phyloP scores from a whole-genome alignment of 345 rosid genomes.

The Dipteronia dyeriana region DNA sequence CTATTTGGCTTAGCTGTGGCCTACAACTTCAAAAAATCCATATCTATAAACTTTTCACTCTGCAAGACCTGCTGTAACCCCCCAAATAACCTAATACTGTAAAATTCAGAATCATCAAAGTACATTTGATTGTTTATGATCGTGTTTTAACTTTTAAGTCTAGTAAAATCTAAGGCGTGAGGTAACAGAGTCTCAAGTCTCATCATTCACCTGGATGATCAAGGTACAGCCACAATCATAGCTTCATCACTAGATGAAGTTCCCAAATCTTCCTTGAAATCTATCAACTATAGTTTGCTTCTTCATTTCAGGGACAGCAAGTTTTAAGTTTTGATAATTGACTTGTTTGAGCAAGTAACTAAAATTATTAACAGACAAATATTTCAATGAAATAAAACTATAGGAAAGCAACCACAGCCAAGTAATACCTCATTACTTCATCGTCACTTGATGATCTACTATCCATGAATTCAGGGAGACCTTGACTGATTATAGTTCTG shows the following conservation, averaged over 20 bases:
- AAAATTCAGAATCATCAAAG: slow-evolving; percentile 23
- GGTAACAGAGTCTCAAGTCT: slow-evolving; percentile 14
- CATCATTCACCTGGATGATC: slow-evolving; percentile 53
- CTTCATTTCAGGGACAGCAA: slow-evolving; percentile 42
- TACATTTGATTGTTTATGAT: slow-evolving; percentile 1
- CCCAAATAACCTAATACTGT: slow-evolving; percentile 62
- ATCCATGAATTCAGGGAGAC: slow-evolving; percentile 46
- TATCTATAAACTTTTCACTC: slow-evolving; percentile 68
- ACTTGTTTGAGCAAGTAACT: slow-evolving; percentile 33
- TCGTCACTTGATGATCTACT: slow-evolving; percentile 61
- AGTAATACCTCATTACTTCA: slow-evolving; percentile 67
- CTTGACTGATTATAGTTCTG: slow-evolving; percentile 38
- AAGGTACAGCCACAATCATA: slow-evolving; percentile 35
- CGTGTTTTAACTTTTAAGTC: neutral
- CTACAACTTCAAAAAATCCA: slow-evolving; percentile 44
- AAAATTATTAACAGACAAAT: slow-evolving; percentile 13
- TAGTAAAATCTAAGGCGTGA: slow-evolving; percentile 12
- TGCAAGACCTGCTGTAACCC: slow-evolving; percentile 76
- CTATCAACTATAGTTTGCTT: slow-evolving; percentile 63
- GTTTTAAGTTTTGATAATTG: slow-evolving; percentile 32
- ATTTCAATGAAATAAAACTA: slow-evolving; percentile 13
- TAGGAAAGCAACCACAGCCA: slow-evolving; percentile 15
- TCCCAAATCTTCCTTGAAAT: slow-evolving; percentile 75
- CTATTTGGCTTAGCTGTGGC: slow-evolving; percentile 37
- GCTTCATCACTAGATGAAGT: slow-evolving; percentile 47